These are phyloP conservation scores for Coemansia sp. DNA, from an alignment of 192 early-diverging fungal species.

Conservation along the genomic window DNA sequence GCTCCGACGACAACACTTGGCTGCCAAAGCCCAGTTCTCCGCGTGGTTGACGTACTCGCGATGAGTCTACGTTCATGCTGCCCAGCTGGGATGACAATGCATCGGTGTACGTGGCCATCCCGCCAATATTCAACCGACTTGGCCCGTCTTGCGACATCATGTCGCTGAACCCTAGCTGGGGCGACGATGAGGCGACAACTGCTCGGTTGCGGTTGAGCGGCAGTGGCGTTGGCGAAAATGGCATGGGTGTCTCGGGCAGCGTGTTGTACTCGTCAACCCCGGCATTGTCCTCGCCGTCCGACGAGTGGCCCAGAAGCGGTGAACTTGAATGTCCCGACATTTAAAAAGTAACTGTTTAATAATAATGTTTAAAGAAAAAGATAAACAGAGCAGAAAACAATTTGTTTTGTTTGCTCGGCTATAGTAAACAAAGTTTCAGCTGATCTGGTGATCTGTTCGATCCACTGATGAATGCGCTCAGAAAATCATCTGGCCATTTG, in stretches of 20 bases:
- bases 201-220: constrained; percentile 1
- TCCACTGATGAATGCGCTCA: constrained; percentile 61
- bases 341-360: constrained; percentile 4
- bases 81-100: constrained; percentile 45
- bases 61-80: constrained; percentile 28
- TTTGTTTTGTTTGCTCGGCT: neutral
- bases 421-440: neutral
- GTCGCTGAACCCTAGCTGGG: constrained; percentile 45
- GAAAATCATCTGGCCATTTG: constrained; percentile 73
- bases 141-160: constrained; percentile 27
- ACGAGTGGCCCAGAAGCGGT: constrained; percentile 1
- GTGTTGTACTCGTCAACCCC: constrained; percentile 29
- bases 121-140: constrained; percentile 23
- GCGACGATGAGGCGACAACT: constrained; percentile 29
- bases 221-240: constrained; percentile 39
- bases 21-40: constrained; percentile 32
- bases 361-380: neutral
- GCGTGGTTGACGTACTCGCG: constrained; percentile 24
- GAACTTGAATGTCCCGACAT: constrained; percentile 6
- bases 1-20: neutral
- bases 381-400: constrained; percentile 6
- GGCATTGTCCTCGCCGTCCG: constrained; percentile 22
- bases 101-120: constrained; percentile 39
- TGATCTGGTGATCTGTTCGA: neutral
- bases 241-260: constrained; percentile 43